Percentiles rank a stretch among this genome's conserved stretches.
These are phyloP conservation scores for Vitis labrusca DNA, from an alignment of 164 flowering plant species.

Conservation along the genomic window DNA sequence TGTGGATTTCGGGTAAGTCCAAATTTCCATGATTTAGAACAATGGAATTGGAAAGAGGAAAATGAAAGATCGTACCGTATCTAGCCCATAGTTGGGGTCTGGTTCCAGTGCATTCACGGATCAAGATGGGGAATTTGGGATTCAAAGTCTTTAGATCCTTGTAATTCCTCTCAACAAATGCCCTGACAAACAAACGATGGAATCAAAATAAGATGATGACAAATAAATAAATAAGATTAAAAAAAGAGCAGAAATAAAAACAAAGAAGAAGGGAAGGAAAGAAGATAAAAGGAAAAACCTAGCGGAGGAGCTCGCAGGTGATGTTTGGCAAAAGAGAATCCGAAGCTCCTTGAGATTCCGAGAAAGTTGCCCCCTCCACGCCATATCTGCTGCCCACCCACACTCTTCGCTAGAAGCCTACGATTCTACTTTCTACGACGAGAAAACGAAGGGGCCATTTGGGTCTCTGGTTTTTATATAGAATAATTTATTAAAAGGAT, in stretches of 20 bases:
- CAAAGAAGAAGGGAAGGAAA: background rate
- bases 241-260: background rate
- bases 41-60: too few species aligned
- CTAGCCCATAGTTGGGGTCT: conserved; percentile 89
- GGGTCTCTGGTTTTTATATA: too few species aligned
- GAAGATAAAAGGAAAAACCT: conserved; percentile 30
- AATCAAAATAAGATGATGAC: background rate
- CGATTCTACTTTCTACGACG: too few species aligned
- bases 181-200: conserved; percentile 27
- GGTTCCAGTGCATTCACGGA: conserved; percentile 72
- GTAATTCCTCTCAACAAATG: conserved; percentile 78
- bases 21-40: too few species aligned
- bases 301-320: conserved; percentile 68
- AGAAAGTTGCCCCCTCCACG: conserved; percentile 46
- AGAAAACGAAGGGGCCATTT: too few species aligned
- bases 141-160: conserved; percentile 79
- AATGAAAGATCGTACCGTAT: conserved; percentile 46
- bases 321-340: conserved; percentile 72
- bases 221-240: background rate
- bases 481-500: too few species aligned
- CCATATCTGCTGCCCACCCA: conserved; percentile 20
- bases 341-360: conserved; percentile 68
- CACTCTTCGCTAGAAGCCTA: too few species aligned
- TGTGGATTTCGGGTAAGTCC: too few species aligned
- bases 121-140: conserved; percentile 80